phyloP scores from a whole-genome alignment of 2,329 filamentous ascomycete genomes.

The Tricladium varicosporioides region DNA sequence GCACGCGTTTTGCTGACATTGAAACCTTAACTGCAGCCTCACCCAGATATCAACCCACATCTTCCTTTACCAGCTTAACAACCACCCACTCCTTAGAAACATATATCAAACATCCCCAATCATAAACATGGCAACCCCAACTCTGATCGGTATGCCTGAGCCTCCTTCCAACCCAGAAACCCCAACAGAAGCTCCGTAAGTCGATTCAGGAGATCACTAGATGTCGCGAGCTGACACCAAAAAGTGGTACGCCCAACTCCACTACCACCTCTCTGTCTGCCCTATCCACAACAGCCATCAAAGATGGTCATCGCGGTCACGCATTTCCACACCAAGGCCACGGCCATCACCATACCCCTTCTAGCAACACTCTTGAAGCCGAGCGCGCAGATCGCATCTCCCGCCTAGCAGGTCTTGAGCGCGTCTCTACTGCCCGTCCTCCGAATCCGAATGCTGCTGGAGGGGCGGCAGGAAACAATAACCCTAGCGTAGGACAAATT shows the following conservation, averaged over 20 bases:
- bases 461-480: constrained; percentile 31
- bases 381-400: constrained; percentile 95
- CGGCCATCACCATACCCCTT: constrained; percentile 57
- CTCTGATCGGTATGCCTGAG: constrained; percentile 80
- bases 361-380: constrained; percentile 76
- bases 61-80: neutral
- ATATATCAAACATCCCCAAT: neutral
- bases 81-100: no score
- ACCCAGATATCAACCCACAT: neutral
- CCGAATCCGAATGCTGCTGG: constrained; percentile 31
- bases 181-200: constrained; percentile 86
- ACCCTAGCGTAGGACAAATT: constrained; percentile 33
- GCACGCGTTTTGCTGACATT: neutral
- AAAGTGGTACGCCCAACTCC: constrained; percentile 87
- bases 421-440: constrained; percentile 71
- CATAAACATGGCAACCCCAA: constrained; percentile 38
- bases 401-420: constrained; percentile 86
- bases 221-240: constrained; percentile 16
- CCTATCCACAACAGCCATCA: constrained; percentile 91
- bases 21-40: neutral
- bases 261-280: constrained; percentile 89
- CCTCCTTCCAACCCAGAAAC: constrained; percentile 80
- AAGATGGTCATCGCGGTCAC: constrained; percentile 89
- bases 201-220: constrained; percentile 27
- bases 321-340: constrained; percentile 59